Percentiles rank a stretch among this genome's conserved stretches.
Conservation (phyloP, 2,329 filamentous ascomycete species). For the Simplicillium sp. region DNA sequence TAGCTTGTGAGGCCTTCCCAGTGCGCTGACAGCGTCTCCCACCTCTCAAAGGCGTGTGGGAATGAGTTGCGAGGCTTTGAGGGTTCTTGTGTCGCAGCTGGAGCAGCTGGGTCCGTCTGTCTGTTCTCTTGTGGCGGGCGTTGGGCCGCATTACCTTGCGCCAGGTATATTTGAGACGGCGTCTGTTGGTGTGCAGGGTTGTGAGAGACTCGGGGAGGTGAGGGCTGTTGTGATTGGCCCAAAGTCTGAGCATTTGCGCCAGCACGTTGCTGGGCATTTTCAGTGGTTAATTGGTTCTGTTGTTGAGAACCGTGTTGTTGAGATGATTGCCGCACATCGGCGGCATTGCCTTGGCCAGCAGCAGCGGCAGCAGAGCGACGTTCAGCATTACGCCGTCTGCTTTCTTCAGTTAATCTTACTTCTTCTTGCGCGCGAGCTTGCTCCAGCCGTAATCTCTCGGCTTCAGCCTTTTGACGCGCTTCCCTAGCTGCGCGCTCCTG, state of each 20-base stretch:
- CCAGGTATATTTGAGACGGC: constrained; percentile 6
- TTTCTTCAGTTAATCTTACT: constrained; percentile 42
- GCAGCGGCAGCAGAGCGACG: constrained; percentile 47
- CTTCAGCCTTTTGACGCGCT: constrained; percentile 57
- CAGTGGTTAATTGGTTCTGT: constrained; percentile 4
- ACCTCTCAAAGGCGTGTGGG: constrained; percentile 93
- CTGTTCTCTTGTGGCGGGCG: constrained; percentile 10
- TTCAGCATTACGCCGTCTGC: constrained; percentile 48
- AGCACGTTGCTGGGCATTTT: constrained; percentile 7
- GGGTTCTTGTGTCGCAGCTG: constrained; percentile 5
- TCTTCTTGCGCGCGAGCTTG: constrained; percentile 50
- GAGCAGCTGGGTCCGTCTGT: constrained; percentile 8
- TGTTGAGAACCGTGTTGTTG: constrained; percentile 17
- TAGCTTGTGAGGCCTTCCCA: constrained; percentile 97
- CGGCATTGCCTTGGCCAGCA: constrained; percentile 19
- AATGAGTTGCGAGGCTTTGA: constrained; percentile 59
- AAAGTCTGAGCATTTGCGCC: constrained; percentile 1
- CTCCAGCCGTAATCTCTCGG: constrained; percentile 45
- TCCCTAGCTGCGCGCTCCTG: constrained; percentile 73
- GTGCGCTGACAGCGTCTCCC: constrained; percentile 93
- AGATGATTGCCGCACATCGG: constrained; percentile 19
- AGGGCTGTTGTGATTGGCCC: constrained; percentile 6
- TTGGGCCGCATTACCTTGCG: constrained; percentile 6
- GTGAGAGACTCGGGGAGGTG: not conserved
- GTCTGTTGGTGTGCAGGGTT: constrained; percentile 1